A percentile compares a stretch with the other conserved stretches of the same genome.
Conservation (phyloP, 2,329 filamentous ascomycete species). For the Exophiala phaeomuriformis region DNA sequence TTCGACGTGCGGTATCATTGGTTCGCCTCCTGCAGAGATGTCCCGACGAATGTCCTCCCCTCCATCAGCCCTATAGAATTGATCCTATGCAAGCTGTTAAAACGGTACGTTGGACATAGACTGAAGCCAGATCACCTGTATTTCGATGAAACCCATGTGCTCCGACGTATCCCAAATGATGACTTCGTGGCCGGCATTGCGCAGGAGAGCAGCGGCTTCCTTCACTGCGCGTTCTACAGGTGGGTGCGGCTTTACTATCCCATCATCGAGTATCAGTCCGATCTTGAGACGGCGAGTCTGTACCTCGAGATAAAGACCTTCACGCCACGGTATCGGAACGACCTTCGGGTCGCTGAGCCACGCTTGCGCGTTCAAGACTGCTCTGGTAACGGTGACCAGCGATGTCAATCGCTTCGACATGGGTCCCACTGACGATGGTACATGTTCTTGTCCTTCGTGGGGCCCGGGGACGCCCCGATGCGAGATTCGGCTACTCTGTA, state of each 20-base stretch:
- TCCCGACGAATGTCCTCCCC: conserved; percentile 55
- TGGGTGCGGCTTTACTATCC: conserved; percentile 24
- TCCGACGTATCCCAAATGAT: conserved; percentile 22
- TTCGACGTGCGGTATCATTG: conserved; percentile 53
- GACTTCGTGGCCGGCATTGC: conserved; percentile 47
- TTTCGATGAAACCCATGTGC: conserved; percentile 21
- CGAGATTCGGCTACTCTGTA: conserved; percentile 51
- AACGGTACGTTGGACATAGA: not conserved
- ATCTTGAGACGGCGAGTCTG: conserved; percentile 34
- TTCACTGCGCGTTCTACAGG: conserved; percentile 20
- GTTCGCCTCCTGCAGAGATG: conserved; percentile 50
- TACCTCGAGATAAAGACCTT: conserved; percentile 40
- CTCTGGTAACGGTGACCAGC: conserved; percentile 37
- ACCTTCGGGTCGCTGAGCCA: conserved; percentile 52
- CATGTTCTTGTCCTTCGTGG: conserved; percentile 57
- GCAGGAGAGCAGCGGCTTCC: conserved; percentile 31
- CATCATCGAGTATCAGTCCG: conserved; percentile 23
- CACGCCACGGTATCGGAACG: conserved; percentile 49
- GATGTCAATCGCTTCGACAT: conserved; percentile 49
- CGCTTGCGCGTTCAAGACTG: conserved; percentile 37
- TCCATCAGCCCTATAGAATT: conserved; percentile 56
- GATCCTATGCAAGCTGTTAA: conserved; percentile 36
- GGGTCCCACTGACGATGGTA: conserved; percentile 56
- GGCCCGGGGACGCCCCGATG: conserved; percentile 55
- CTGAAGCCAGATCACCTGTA: conserved; percentile 31